Evolutionary conservation across 352 stramenopile genomes (phyloP), one percentile per base, ranked within the genome.

Genomic region (Phytophthora lateralis): DNA sequence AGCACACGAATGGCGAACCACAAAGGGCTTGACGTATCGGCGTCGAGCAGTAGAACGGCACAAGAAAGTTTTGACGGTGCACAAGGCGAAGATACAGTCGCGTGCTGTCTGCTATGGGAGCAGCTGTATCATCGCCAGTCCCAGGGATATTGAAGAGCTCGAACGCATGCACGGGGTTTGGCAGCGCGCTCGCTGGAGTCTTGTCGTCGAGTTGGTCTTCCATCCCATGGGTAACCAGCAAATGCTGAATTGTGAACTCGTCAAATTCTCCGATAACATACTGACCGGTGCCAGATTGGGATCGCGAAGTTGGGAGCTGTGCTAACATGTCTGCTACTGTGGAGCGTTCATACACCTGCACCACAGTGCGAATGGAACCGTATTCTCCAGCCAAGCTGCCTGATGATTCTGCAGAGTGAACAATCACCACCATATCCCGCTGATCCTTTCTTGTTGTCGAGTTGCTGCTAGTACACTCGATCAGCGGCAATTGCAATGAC

Each of bases 401-500:
- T 0, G 62, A 55, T 0, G 63, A 70, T 14, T 76, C 51, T 15
- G 56, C 38, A 48, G 75, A 76, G 24, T 85, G 73, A 9, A 84
- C 32, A 2, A 82, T 58, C 0, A 79, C 66, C 2, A 81, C 55
- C 6, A 82, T 39, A n/a, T 85, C 62, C 6, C 64, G 35, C 1
- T 53, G 27, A 29, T 32, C 4, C 4, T 53, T 30, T 10, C 9
- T n/a, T 47, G 21, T n/a, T 56, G 41, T 53, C 27, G 38, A 30
- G 1, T 43, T 43, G 10, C 27, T 29, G 6, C 15, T 47, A 10
- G 30, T 45, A 37, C 8, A 14, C 12, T 60, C 26, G 52, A 59
- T 38, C 37, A 93, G 60, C 10, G 82, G 83, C 15, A 93, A 57
- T 41, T 90, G 75, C 6, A 95, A 57, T 10, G 81, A 89, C n/a